Base-by-base conservation (phyloP, 169 alveolate genomes). In the Plasmodium knowlesi region DNA sequence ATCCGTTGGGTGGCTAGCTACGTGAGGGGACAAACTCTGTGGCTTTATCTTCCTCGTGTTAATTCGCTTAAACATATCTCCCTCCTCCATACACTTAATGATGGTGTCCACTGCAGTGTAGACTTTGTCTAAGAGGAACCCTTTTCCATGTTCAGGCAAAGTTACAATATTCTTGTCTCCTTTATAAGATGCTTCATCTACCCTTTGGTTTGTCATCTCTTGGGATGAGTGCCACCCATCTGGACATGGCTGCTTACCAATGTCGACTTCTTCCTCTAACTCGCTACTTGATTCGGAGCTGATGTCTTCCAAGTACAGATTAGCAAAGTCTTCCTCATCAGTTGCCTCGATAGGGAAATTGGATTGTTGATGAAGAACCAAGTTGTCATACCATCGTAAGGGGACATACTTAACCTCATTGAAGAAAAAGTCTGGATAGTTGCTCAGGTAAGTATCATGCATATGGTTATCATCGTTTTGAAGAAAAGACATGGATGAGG, bases 361-460 rank as follows among this genome's bases (percentile, higher is more conserved):
- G 34, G 74, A 25, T 5, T 32, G 32, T 3, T 54, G 57, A n/a
- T 22, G 53, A 34, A 83, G 12, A 22, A 39, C 61, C 73, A 83
- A 39, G 22, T 83, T 83, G n/a, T 83, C 83, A 32, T 5, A 83
- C 92, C 92, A 83, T 0, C 22, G 70, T 34, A 83, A 19, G 30
- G 92, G 92, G 22, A 22, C 28, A 50, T 83, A 83, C 12, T 2
- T 39, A 0, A 70, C 22, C 5, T 72, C 76, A 19, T 83, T 83
- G 50, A 83, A 83, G 1, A 4, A 28, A 32, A 83, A 83, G n/a
- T 37, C n/a, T 9, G 71, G 72, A 28, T 83, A 83, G 50, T 83
- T 83, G 50, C 92, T 39, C 53, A 83, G 53, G 76, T 83, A 83
- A n/a, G 73, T 25, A 16, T 83, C 1, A 6, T 83, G 37, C 41